Evolutionary conservation across 208 protist species (phyloP), one percentile per base, ranked within the genome.

Genomic region (Trypanosoma scelopori): DNA sequence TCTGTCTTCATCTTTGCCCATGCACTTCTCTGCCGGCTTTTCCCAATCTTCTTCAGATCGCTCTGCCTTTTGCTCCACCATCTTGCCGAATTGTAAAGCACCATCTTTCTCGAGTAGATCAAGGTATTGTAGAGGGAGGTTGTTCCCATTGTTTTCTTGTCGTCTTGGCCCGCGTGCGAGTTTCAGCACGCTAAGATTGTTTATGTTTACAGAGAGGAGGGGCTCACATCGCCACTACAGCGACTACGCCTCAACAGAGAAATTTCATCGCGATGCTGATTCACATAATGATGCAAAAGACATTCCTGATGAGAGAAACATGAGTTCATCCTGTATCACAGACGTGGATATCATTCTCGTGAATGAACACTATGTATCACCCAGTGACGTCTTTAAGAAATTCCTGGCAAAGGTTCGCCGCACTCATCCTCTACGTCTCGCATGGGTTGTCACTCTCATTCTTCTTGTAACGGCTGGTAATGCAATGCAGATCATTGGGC

Each of bases 401-500:
- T 71, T 88, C 43, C 6, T 67, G 35, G 5, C 0, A 16, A 66
- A 71, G 18, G 30, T 87, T 43, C 57, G 61, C 13, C 18, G 18
- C 22, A 82, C 76, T 73, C 65, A 75, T 9, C 52, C 55, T 49
- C 63, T 65, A 51, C 75, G 77, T n/a, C 45, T 89, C 22, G 15
- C 81, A 39, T 90, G 78, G 62, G 71, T 86, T 15, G 12, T 65
- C 15, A 3, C 84, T 15, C 71, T 90, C 18, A 75, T 94, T 22
- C 16, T 71, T 28, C 55, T 89, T n/a, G 74, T 94, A 22, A 88
- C 80, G 65, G 65, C 74, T 0, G 88, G 88, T 27, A 92, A 92
- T 70, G 66, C 82, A 2, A 79, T 94, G 78, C 85, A 94, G 62
- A 89, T 94, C 20, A 76, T 94, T 55, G 86, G 88, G 76, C 69